Evolutionary conservation across 1,139 yeast species (phyloP).

Genomic region (Blastobotrys petasosporus): DNA sequence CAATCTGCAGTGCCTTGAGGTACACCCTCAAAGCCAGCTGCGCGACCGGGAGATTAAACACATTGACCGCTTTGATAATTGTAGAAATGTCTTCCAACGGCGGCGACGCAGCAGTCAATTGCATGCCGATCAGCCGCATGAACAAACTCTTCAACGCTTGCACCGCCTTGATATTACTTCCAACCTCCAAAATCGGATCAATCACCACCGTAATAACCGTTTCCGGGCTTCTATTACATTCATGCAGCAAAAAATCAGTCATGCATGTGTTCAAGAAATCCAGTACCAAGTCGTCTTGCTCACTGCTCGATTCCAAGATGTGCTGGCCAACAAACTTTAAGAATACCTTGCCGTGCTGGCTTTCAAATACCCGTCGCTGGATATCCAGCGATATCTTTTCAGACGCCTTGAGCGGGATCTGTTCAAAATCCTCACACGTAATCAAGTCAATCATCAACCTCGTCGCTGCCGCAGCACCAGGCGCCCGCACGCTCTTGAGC

Average conservation of each 20-base stretch:
- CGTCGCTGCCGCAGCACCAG: conserved; percentile 17
- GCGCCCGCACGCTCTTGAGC: conserved; percentile 18
- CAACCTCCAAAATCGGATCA: conserved; percentile 21
- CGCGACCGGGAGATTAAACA: conserved; percentile 48
- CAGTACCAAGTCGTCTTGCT: conserved; percentile 2
- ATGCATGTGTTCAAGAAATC: conserved; percentile 11
- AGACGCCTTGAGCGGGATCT: conserved; percentile 18
- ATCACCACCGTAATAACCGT: conserved; percentile 18
- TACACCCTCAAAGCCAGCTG: conserved; percentile 42
- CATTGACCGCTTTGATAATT: conserved; percentile 35
- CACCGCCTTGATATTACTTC: conserved; percentile 15
- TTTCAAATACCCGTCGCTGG: conserved; percentile 23
- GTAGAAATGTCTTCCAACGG: conserved; percentile 18
- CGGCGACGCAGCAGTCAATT: neutral
- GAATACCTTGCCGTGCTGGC: conserved; percentile 19
- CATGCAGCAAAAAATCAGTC: conserved; percentile 17
- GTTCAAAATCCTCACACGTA: conserved; percentile 13
- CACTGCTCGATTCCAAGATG: conserved; percentile 15
- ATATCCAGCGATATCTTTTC: conserved; percentile 24
- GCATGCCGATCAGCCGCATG: conserved; percentile 7
- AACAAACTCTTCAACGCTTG: conserved; percentile 15
- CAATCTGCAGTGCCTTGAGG: conserved; percentile 8
- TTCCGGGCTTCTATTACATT: conserved; percentile 16
- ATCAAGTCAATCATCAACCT: conserved; percentile 19
- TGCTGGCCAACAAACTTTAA: conserved; percentile 23